A percentile compares a stretch with the other conserved stretches of the same genome.
Conservation (phyloP, 371 early-diverging fungal genomes). For the Mortierella sp. region DNA sequence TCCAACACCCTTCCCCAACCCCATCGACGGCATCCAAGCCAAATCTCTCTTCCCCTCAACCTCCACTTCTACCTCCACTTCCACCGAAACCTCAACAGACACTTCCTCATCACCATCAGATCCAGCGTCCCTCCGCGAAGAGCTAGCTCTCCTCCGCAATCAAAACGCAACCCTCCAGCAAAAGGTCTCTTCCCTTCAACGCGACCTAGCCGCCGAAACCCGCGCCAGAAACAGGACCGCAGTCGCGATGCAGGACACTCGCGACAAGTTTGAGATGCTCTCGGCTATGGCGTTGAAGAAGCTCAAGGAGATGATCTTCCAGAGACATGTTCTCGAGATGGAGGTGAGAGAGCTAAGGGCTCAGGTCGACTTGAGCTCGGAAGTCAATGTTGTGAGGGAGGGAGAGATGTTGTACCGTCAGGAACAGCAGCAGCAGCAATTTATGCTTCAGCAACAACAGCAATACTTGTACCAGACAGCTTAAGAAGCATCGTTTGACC, state of each 20-base stretch:
- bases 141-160: slow-evolving; percentile 36
- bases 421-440: slow-evolving; percentile 24
- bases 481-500: neutral
- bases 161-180: slow-evolving; percentile 36
- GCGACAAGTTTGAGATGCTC: slow-evolving; percentile 67
- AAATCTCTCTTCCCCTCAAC: neutral
- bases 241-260: slow-evolving; percentile 63
- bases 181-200: slow-evolving; percentile 54
- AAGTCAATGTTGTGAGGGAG: slow-evolving; percentile 17
- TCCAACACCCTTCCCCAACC: neutral
- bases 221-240: slow-evolving; percentile 59
- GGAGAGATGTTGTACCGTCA: slow-evolving; percentile 35
- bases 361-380: slow-evolving; percentile 32
- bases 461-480: slow-evolving; percentile 3
- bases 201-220: slow-evolving; percentile 63
- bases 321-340: slow-evolving; percentile 57
- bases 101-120: neutral
- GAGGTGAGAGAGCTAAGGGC: slow-evolving; percentile 48
- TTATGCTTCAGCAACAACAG: slow-evolving; percentile 21
- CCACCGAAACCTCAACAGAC: neutral
- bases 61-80: neutral
- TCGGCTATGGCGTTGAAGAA: slow-evolving; percentile 69
- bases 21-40: slow-evolving; percentile 9
- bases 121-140: slow-evolving; percentile 15
- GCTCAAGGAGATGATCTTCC: slow-evolving; percentile 62